Evolutionary conservation across 1,139 yeast species (phyloP).

Genomic region (Taiozyma sp.): DNA sequence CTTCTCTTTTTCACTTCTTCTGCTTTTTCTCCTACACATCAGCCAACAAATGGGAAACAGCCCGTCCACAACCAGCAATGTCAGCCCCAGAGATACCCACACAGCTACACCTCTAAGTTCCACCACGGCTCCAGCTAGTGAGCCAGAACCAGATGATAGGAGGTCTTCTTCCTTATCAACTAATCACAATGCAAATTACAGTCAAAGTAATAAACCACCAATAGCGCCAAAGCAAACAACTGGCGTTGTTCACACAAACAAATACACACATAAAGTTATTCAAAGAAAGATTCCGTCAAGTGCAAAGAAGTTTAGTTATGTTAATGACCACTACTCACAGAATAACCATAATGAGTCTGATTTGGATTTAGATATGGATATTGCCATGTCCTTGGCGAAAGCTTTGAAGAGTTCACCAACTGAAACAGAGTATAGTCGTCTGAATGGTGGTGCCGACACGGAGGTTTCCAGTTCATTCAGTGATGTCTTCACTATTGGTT

Average conservation of each 20-base stretch:
- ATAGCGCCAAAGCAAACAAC: neutral
- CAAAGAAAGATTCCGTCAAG: neutral
- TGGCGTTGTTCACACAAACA: neutral
- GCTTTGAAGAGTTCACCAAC: slow-evolving; percentile 13
- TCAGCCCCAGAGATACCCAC: slow-evolving; percentile 21
- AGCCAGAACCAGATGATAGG: slow-evolving; percentile 29
- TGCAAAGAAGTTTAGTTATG: neutral
- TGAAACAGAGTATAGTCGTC: slow-evolving; percentile 1
- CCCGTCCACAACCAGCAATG: slow-evolving; percentile 25
- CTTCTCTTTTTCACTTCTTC: neutral
- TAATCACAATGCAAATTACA: slow-evolving; percentile 2
- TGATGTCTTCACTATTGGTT: slow-evolving; percentile 22
- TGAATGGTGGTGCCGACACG: slow-evolving; percentile 1
- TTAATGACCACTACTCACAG: neutral
- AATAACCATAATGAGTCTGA: too few species aligned
- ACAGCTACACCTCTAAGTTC: slow-evolving; percentile 13
- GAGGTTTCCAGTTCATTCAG: slow-evolving; percentile 24
- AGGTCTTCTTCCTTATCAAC: slow-evolving; percentile 22
- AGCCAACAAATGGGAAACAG: slow-evolving; percentile 24
- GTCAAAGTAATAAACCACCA: neutral
- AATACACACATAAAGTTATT: slow-evolving; percentile 1
- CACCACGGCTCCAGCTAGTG: slow-evolving; percentile 11
- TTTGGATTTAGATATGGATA: slow-evolving; percentile 18
- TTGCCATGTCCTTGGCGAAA: slow-evolving; percentile 19
- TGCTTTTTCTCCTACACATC: neutral